These are phyloP conservation scores for Lithospermum erythrorhizon DNA, from an alignment of 257 asterid genomes.

Conservation along the genomic window DNA sequence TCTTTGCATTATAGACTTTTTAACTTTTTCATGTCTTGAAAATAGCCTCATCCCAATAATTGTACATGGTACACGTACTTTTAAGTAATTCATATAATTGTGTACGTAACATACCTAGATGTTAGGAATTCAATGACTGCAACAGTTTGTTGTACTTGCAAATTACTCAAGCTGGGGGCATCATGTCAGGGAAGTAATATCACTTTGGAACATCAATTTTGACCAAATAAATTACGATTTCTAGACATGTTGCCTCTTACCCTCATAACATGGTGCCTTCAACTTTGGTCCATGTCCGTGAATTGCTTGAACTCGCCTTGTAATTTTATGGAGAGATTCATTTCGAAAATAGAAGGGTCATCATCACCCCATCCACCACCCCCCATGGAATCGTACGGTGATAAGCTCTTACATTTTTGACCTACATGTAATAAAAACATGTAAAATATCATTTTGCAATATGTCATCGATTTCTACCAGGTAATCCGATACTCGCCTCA, in stretches of 20 bases:
- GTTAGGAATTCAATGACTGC: constrained; percentile 36
- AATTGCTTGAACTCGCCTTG: constrained; percentile 63
- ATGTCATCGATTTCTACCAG: neutral
- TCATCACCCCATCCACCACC: constrained; percentile 57
- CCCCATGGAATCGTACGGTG: constrained; percentile 44
- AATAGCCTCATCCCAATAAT: too few relatives aligned
- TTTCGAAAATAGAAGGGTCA: constrained; percentile 58
- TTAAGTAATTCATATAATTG: too few relatives aligned
- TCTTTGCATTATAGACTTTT: too few relatives aligned
- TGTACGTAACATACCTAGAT: constrained; percentile 20
- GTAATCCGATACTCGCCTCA: too few relatives aligned
- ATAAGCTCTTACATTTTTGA: constrained; percentile 44
- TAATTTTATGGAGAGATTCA: constrained; percentile 21
- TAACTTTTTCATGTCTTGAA: too few relatives aligned
- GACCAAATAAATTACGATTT: neutral
- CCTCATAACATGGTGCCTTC: constrained; percentile 42
- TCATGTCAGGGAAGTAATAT: constrained; percentile 21
- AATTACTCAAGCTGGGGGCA: constrained; percentile 48
- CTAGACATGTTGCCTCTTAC: constrained; percentile 16
- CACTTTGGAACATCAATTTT: neutral
- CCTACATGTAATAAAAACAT: constrained; percentile 19
- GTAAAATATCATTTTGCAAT: neutral
- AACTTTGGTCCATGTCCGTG: constrained; percentile 68
- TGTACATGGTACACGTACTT: too few relatives aligned
- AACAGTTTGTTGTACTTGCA: constrained; percentile 56